Evolutionary conservation across 1,139 yeast species (phyloP).

Genomic region (Geotrichum carabidarum): DNA sequence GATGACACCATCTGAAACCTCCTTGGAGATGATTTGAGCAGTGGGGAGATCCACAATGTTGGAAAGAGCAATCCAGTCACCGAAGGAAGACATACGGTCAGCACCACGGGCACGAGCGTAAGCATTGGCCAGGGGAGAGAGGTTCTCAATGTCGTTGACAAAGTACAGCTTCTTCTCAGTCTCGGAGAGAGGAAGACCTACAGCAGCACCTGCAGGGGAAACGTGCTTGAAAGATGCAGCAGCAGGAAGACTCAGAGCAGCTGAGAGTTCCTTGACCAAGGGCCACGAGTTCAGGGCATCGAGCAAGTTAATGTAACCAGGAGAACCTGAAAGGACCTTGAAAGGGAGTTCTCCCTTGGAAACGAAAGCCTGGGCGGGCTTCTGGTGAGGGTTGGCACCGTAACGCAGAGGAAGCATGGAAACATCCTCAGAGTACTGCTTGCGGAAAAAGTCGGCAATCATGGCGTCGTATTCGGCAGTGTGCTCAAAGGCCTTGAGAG

Average conservation of each 20-base stretch:
- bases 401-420: conserved; percentile 92
- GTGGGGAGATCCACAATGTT: conserved; percentile 95
- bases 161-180: conserved; percentile 92
- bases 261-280: conserved; percentile 90
- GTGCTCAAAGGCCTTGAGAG: conserved; percentile 95
- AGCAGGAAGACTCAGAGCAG: conserved; percentile 91
- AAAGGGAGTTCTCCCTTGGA: conserved; percentile 84
- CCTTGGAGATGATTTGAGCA: conserved; percentile 93
- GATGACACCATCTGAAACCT: conserved; percentile 96
- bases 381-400: conserved; percentile 98
- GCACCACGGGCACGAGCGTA: conserved; percentile 99
- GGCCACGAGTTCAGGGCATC: conserved; percentile 99
- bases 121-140: conserved; percentile 95
- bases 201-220: conserved; percentile 98
- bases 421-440: conserved; percentile 84
- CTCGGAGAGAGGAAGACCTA: conserved; percentile 86
- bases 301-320: conserved; percentile 92
- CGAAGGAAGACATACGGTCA: conserved; percentile 98
- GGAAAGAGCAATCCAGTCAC: conserved; percentile 95
- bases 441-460: conserved; percentile 94
- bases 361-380: conserved; percentile 96
- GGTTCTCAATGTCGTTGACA: conserved; percentile 88
- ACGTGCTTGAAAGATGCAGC: conserved; percentile 99
- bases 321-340: conserved; percentile 88
- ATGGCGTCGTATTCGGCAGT: conserved; percentile 97